These are phyloP conservation scores for Blastobotrys elegans DNA, from an alignment of 1,139 yeast species.

Conservation along the genomic window DNA sequence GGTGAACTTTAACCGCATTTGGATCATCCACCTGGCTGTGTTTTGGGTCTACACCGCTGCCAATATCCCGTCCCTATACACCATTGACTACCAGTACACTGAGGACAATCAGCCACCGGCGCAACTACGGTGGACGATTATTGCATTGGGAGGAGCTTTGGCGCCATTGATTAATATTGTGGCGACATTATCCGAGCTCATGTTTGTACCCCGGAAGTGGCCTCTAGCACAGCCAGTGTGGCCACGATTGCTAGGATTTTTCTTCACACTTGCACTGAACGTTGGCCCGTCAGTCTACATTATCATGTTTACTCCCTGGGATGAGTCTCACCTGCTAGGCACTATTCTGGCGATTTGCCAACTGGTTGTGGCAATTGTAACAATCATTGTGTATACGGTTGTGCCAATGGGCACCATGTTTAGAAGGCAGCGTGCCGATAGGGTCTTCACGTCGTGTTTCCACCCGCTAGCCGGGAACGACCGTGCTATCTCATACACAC, in stretches of 20 bases:
- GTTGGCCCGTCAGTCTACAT: slow-evolving; percentile 60
- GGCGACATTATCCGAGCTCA: slow-evolving; percentile 59
- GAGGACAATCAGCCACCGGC: slow-evolving; percentile 60
- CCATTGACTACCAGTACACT: slow-evolving; percentile 52
- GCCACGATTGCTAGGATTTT: slow-evolving; percentile 42
- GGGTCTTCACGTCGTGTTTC: slow-evolving; percentile 47
- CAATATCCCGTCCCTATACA: slow-evolving; percentile 73
- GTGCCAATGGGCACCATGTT: slow-evolving; percentile 56
- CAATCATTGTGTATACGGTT: slow-evolving; percentile 57
- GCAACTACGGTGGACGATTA: slow-evolving; percentile 56
- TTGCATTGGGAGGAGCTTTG: slow-evolving; percentile 68
- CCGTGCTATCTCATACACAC: slow-evolving; percentile 49
- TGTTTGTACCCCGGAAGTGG: slow-evolving; percentile 65
- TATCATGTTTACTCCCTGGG: slow-evolving; percentile 46
- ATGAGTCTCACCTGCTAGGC: slow-evolving; percentile 46
- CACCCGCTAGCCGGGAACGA: slow-evolving; percentile 50
- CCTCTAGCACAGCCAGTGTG: slow-evolving; percentile 56
- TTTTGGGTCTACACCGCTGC: slow-evolving; percentile 82
- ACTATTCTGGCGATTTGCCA: slow-evolving; percentile 52
- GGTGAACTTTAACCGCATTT: slow-evolving; percentile 73
- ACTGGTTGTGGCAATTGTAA: slow-evolving; percentile 53
- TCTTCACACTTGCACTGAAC: slow-evolving; percentile 45
- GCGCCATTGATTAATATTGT: slow-evolving; percentile 60
- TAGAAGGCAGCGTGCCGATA: slow-evolving; percentile 12
- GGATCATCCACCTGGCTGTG: slow-evolving; percentile 73